Evolutionary conservation across 371 early-diverging fungal genomes (phyloP), one percentile per base, ranked within the genome.

Genomic region (Mucor circinelloides): DNA sequence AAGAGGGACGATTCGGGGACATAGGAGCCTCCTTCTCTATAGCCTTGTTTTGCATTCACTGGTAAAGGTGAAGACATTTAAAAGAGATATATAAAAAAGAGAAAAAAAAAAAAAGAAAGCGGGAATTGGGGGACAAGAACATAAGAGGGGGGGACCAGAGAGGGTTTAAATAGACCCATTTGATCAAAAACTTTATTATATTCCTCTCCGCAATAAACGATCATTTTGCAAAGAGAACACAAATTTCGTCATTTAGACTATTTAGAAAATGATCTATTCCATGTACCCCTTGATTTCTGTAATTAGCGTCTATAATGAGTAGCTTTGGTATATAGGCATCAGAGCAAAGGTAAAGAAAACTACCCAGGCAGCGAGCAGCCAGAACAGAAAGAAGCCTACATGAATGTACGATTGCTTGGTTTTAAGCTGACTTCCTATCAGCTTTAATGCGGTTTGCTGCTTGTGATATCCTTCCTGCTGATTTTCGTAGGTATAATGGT

Each of bases 11-110:
- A 19, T 15, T 70, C 66, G 23, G 61, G 44, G 15, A 69, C 23
- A 54, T 64, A 59, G 0, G 59, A 40, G 25, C 61, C 59, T 7
- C 58, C 65, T 42, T 70, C 63, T 28, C 60, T 69, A 42, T 77
- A 81, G 17, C 76, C 68, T 46, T 75, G 78, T 46, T 81, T 81
- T 38, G 82, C 82, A 69, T 81, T 81, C 64, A 76, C 82, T 62
- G 82, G 82, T 63, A 81, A 81, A 68, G 82, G 79, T 28, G 82
- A 81, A 63, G 76, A 72, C 82, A 81, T 81, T 12, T 1, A 21
- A 6, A 30, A 30, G 6, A n/a, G 30, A 36, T 36, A n/a, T n/a
- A n/a, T 32, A 34, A 64, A 60, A 40, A 23, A 38, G 25, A 13
- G 50, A 64, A 60, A 46, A 64, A 46, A 58, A 54, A 62, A 36